phyloP scores from a whole-genome alignment of 371 early-diverging fungal species.

The Funneliformis caledonium region DNA sequence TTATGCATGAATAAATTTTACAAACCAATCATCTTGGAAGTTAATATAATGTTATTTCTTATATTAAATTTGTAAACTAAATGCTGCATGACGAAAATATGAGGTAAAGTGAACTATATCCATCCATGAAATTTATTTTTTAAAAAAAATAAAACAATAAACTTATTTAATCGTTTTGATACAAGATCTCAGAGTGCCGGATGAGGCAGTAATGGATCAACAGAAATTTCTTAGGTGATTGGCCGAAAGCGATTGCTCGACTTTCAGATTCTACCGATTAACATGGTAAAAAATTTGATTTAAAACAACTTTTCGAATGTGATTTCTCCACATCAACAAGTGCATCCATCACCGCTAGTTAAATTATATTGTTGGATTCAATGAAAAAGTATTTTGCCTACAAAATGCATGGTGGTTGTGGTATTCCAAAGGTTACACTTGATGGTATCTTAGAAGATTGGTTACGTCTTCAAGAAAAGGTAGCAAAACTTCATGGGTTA shows the following conservation, averaged over 20 bases:
- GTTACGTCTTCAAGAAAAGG: slow-evolving; percentile 41
- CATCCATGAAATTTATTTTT: too few species aligned
- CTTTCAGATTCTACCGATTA: not conserved
- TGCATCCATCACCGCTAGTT: slow-evolving; percentile 39
- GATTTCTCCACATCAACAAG: slow-evolving; percentile 29
- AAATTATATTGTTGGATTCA: slow-evolving; percentile 41
- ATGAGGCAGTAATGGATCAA: too few species aligned
- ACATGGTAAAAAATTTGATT: slow-evolving; percentile 23
- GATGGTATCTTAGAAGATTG: slow-evolving; percentile 42
- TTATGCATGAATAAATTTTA: too few species aligned
- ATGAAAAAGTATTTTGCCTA: slow-evolving; percentile 43
- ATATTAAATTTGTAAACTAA: too few species aligned
- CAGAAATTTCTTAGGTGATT: slow-evolving; percentile 32
- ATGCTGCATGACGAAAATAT: too few species aligned
- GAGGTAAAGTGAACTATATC: too few species aligned
- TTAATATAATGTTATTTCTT: too few species aligned
- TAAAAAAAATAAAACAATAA: too few species aligned
- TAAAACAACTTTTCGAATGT: slow-evolving; percentile 13
- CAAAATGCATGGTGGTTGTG: slow-evolving; percentile 11
- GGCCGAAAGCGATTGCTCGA: slow-evolving; percentile 36
- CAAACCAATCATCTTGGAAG: too few species aligned
- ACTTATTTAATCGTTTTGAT: too few species aligned
- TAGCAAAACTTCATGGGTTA: slow-evolving; percentile 41
- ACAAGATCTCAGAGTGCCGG: too few species aligned
- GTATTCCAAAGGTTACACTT: slow-evolving; percentile 44